Conservation (phyloP, 352 stramenopile genomes). For the Sclerospora graminicola region DNA sequence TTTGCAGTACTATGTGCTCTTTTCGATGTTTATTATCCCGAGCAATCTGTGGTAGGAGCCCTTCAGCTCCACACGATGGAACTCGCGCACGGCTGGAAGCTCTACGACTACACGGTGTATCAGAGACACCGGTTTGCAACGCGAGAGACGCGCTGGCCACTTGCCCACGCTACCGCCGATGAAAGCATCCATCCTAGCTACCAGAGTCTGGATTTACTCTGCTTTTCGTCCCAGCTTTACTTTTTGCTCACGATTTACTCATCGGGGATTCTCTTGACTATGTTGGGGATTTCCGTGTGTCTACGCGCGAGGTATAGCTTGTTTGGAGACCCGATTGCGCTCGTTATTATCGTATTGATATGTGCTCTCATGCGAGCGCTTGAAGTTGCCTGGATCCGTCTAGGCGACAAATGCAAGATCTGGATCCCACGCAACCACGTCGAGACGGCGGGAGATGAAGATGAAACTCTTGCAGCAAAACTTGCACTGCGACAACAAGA, state of each 20-base stretch:
- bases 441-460: too few relatives aligned
- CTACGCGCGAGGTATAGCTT: slow-evolving; percentile 89
- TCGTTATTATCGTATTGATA: slow-evolving; percentile 85
- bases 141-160: slow-evolving; percentile 89
- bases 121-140: slow-evolving; percentile 93
- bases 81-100: slow-evolving; percentile 93
- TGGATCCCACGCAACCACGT: slow-evolving; percentile 87
- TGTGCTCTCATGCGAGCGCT: slow-evolving; percentile 67
- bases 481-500: slow-evolving; percentile 91
- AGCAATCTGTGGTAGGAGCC: slow-evolving; percentile 90
- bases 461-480: slow-evolving; percentile 95
- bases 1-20: slow-evolving; percentile 92
- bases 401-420: slow-evolving; percentile 45
- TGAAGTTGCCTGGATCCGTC: too few relatives aligned
- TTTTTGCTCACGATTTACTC: slow-evolving; percentile 84
- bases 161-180: slow-evolving; percentile 66
- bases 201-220: slow-evolving; percentile 92
- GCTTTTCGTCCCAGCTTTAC: slow-evolving; percentile 92
- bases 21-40: slow-evolving; percentile 92
- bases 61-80: slow-evolving; percentile 95
- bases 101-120: slow-evolving; percentile 96
- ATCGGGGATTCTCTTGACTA: slow-evolving; percentile 83
- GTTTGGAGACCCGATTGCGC: slow-evolving; percentile 87
- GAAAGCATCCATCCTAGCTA: slow-evolving; percentile 90
- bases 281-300: slow-evolving; percentile 91